A percentile compares a stretch with the other conserved stretches of the same genome.
phyloP scores from a whole-genome alignment of 2,329 filamentous ascomycete species.

The Alternaria hordeiaustralica region DNA sequence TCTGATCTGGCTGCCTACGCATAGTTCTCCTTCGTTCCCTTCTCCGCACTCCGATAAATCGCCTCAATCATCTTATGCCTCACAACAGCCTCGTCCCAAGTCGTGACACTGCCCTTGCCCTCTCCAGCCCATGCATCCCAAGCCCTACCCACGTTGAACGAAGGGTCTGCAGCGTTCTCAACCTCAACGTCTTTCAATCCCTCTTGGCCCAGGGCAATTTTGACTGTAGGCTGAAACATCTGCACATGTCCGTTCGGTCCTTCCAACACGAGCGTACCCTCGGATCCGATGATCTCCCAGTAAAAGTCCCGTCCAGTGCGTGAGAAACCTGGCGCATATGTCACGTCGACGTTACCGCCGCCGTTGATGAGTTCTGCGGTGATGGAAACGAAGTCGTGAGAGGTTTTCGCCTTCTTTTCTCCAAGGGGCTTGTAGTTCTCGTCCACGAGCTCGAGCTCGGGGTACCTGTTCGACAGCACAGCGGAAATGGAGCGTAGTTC shows the following conservation, averaged over 20 bases:
- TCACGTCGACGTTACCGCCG: constrained; percentile 33
- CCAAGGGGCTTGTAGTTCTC: constrained; percentile 20
- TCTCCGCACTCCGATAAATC: constrained; percentile 41
- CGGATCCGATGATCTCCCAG: constrained; percentile 50
- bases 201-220: constrained; percentile 35
- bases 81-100: constrained; percentile 44
- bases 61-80: constrained; percentile 48
- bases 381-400: constrained; percentile 38
- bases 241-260: constrained; percentile 45
- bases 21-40: constrained; percentile 40
- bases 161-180: constrained; percentile 54
- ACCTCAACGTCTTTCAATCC: constrained; percentile 56
- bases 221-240: constrained; percentile 51
- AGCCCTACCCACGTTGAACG: constrained; percentile 60
- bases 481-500: constrained; percentile 36
- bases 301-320: constrained; percentile 35
- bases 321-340: constrained; percentile 27
- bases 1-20: constrained; percentile 9
- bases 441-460: constrained; percentile 29
- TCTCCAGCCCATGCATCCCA: constrained; percentile 63
- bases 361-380: constrained; percentile 29
- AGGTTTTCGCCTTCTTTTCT: constrained; percentile 30
- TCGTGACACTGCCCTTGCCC: constrained; percentile 34
- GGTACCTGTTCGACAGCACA: constrained; percentile 30
- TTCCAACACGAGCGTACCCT: constrained; percentile 43